Evolutionary conservation across 805 yeast species (phyloP).

Genomic region (Candida argentea): DNA sequence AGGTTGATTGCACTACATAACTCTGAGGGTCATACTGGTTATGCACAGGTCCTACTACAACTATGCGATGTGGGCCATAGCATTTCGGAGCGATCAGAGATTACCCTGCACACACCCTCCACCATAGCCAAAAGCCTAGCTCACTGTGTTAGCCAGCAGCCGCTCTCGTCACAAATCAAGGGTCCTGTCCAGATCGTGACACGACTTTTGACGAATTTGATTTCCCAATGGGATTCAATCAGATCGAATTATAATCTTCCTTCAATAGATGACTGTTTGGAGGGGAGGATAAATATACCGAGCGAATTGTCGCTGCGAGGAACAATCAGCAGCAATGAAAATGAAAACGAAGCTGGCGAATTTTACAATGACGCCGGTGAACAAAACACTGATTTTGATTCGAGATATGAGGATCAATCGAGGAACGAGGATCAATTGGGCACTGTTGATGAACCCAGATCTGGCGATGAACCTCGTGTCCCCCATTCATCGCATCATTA

Average conservation of each 20-base stretch:
- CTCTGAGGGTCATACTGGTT: conserved; percentile 3
- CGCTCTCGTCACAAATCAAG: conserved; percentile 25
- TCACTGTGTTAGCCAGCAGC: conserved; percentile 47
- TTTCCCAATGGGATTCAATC: conserved; percentile 40
- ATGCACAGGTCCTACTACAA: conserved; percentile 30
- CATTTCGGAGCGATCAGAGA: conserved; percentile 22
- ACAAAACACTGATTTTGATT: too few species aligned
- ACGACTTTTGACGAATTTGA: conserved; percentile 42
- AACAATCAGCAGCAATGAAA: background rate
- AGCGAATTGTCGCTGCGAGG: background rate
- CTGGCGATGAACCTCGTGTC: conserved; percentile 7
- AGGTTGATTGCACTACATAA: conserved; percentile 19
- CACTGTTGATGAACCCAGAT: conserved; percentile 5
- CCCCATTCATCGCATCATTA: conserved; percentile 8
- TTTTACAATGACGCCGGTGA: too few species aligned
- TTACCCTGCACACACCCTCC: conserved; percentile 34
- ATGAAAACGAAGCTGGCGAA: too few species aligned
- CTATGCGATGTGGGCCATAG: conserved; percentile 28
- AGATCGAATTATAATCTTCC: conserved; percentile 5
- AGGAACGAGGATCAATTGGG: too few species aligned
- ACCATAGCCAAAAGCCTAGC: conserved; percentile 39
- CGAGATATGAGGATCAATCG: too few species aligned
- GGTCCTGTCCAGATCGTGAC: conserved; percentile 42
- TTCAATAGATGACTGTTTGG: too few species aligned
- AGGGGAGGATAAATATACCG: too few species aligned